phyloP scores from a whole-genome alignment of 257 asterid genomes.

The Solanum arcanum region DNA sequence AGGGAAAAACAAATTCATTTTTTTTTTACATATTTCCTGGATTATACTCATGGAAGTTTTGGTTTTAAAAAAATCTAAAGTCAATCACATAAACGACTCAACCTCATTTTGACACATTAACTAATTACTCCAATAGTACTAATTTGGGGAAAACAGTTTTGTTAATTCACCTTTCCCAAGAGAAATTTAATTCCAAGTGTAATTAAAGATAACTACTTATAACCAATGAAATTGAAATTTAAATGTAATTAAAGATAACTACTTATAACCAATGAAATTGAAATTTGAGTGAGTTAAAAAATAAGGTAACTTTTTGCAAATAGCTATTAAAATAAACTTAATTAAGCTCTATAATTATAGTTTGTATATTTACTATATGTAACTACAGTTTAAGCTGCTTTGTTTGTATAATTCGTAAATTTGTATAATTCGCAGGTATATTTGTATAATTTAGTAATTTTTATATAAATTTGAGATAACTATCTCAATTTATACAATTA shows the following conservation, averaged over 20 bases:
- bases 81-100: background rate
- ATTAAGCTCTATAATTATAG: too few species aligned
- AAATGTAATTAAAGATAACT: too few species aligned
- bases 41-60: background rate
- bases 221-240: too few species aligned
- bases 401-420: too few species aligned
- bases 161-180: background rate
- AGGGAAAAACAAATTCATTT: background rate
- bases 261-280: background rate
- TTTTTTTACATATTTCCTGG: background rate
- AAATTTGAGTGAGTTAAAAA: background rate
- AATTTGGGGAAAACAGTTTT: background rate
- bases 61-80: background rate
- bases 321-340: too few species aligned
- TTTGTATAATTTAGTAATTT: too few species aligned
- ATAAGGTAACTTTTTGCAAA: too few species aligned
- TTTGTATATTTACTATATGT: too few species aligned
- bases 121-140: background rate
- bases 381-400: too few species aligned
- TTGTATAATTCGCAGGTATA: too few species aligned
- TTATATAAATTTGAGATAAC: too few species aligned
- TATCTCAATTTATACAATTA: too few species aligned
- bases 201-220: background rate
- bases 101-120: background rate
- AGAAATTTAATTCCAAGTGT: background rate